Evolutionary conservation across 768 basidiomycete genomes (phyloP).

Genomic region (Boletus subparvulus): DNA sequence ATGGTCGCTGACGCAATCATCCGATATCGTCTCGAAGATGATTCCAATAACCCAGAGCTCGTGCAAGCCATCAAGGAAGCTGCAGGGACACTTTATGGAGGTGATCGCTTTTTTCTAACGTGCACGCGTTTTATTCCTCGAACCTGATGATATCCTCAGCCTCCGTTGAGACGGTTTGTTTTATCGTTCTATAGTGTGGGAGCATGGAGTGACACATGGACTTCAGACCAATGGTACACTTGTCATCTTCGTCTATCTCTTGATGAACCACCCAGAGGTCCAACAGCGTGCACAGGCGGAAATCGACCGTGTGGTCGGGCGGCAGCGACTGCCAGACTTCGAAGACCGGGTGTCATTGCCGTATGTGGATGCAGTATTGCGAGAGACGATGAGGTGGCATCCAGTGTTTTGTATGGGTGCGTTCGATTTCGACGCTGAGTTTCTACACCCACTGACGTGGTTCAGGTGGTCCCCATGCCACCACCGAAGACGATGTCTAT

Average conservation of each 20-base stretch:
- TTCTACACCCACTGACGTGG: neutral
- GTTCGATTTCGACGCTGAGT: neutral
- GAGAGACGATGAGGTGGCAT: slow-evolving; percentile 34
- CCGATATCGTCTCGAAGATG: slow-evolving; percentile 1
- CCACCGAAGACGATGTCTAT: slow-evolving; percentile 37
- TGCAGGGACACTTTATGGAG: slow-evolving; percentile 18
- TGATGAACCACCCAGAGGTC: slow-evolving; percentile 31
- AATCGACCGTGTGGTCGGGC: slow-evolving; percentile 32
- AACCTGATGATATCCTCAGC: slow-evolving; percentile 14
- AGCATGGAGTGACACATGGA: neutral
- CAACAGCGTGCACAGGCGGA: slow-evolving; percentile 33
- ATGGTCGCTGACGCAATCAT: slow-evolving; percentile 19
- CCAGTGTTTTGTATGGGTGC: slow-evolving; percentile 27
- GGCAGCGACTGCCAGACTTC: slow-evolving; percentile 31
- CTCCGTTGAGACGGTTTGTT: slow-evolving; percentile 33
- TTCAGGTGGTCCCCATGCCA: slow-evolving; percentile 43
- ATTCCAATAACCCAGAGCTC: slow-evolving; percentile 2
- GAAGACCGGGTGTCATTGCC: slow-evolving; percentile 30
- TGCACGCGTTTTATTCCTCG: neutral
- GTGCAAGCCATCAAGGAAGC: slow-evolving; percentile 18
- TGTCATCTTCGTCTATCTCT: slow-evolving; percentile 27
- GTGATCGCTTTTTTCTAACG: slow-evolving; percentile 4
- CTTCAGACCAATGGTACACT: slow-evolving; percentile 28
- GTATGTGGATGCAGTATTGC: slow-evolving; percentile 34
- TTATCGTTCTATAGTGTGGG: neutral